These are phyloP conservation scores for Lepidium didymum DNA, from an alignment of 345 rosid genomes.

Conservation along the genomic window DNA sequence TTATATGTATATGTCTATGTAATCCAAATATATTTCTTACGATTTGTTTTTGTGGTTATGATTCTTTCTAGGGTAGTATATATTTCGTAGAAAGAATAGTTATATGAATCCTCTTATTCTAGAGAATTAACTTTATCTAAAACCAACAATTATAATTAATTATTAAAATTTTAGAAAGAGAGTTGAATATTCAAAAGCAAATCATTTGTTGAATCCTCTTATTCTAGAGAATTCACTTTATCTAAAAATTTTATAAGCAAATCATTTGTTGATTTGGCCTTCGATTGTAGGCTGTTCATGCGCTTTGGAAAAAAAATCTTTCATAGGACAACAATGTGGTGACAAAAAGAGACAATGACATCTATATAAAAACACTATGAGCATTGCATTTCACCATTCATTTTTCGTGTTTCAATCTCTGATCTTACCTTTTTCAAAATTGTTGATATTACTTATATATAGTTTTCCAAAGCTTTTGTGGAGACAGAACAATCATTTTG, in stretches of 20 bases:
- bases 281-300: constrained; percentile 11
- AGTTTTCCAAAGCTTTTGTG: background rate
- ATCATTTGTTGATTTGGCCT: constrained; percentile 21
- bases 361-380: constrained; percentile 2
- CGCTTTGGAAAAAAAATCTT: background rate
- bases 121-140: background rate
- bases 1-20: background rate
- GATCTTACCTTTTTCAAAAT: too few relatives aligned
- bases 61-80: background rate
- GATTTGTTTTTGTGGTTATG: background rate
- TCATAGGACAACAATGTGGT: constrained; percentile 2
- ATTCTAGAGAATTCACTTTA: too few relatives aligned
- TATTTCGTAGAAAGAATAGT: background rate
- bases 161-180: background rate
- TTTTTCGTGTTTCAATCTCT: too few relatives aligned
- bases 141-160: background rate
- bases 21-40: background rate
- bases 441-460: background rate
- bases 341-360: constrained; percentile 12
- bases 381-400: constrained; percentile 7
- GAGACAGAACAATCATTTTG: too few relatives aligned
- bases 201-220: too few relatives aligned
- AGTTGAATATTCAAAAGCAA: constrained; percentile 22
- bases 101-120: background rate
- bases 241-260: too few relatives aligned